A percentile compares a stretch with the other conserved stretches of the same genome.
These are phyloP conservation scores for Sporobolomyces phaffii DNA, from an alignment of 768 basidiomycete species.

Conservation along the genomic window DNA sequence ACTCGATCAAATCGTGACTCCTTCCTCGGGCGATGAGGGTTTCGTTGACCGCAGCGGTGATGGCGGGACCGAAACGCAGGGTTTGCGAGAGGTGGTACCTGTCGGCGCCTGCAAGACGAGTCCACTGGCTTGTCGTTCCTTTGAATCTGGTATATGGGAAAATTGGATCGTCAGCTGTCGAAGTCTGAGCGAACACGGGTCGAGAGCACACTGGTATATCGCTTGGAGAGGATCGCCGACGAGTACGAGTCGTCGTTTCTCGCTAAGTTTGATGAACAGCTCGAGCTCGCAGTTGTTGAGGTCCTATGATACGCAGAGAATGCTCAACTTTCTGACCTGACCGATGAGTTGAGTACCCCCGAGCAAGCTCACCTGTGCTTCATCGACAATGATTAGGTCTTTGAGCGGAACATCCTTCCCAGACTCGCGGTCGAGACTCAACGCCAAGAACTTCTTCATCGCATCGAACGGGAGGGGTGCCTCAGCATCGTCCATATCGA, in stretches of 20 bases:
- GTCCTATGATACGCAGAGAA: too few relatives aligned
- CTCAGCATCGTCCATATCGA: background rate
- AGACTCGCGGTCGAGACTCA: background rate
- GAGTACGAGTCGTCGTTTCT: background rate
- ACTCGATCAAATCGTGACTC: background rate
- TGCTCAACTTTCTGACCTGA: too few relatives aligned
- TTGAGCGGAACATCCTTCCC: background rate
- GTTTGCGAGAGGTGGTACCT: background rate
- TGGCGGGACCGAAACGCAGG: background rate
- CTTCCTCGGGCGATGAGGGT: background rate
- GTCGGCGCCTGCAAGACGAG: background rate
- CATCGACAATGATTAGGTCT: background rate
- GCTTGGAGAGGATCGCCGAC: constrained; percentile 1
- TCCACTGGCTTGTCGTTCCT: background rate
- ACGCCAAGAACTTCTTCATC: constrained; percentile 3
- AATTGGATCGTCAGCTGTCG: too few relatives aligned
- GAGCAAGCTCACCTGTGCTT: constrained; percentile 3
- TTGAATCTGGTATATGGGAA: background rate
- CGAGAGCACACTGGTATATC: background rate
- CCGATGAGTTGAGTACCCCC: too few relatives aligned
- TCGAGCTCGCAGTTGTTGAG: constrained; percentile 6
- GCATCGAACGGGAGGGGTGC: background rate
- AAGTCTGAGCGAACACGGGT: background rate
- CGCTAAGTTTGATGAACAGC: background rate
- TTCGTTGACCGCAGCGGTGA: background rate